These are phyloP conservation scores for Pilasporangium apinafurcum DNA, from an alignment of 352 stramenopile genomes.

Conservation along the genomic window DNA sequence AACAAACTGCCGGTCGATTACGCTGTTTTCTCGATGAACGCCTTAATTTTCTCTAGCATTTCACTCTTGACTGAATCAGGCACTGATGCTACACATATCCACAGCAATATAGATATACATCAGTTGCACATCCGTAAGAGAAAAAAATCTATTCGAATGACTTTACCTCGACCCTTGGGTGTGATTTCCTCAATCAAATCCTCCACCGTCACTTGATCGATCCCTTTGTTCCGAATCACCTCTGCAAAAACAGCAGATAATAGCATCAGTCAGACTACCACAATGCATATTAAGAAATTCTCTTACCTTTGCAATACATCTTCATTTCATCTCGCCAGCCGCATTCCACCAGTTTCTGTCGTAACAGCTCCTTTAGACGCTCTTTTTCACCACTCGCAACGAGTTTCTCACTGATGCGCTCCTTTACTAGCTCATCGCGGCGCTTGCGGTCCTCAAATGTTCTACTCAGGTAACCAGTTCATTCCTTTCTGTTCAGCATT, in stretches of 20 bases:
- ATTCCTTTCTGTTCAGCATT: too few relatives aligned
- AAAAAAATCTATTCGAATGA: too few relatives aligned
- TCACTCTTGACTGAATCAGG: conserved; percentile 87
- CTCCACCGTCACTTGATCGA: conserved; percentile 94
- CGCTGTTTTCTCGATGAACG: conserved; percentile 80
- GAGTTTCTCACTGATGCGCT: conserved; percentile 82
- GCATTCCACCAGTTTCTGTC: conserved; percentile 84
- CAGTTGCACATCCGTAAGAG: too few relatives aligned
- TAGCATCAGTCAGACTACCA: too few relatives aligned
- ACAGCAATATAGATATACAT: neutral
- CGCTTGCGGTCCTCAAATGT: conserved; percentile 41
- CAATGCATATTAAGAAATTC: too few relatives aligned
- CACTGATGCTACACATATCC: conserved; percentile 46
- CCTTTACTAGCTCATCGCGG: conserved; percentile 67
- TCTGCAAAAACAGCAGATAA: conserved; percentile 45
- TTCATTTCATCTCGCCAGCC: conserved; percentile 93
- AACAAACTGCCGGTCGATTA: too few relatives aligned
- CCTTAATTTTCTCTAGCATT: conserved; percentile 88
- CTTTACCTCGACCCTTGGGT: conserved; percentile 68
- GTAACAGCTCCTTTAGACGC: conserved; percentile 84
- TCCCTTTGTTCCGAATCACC: conserved; percentile 90
- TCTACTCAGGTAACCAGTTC: too few relatives aligned
- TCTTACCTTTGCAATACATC: conserved; percentile 74
- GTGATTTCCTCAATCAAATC: conserved; percentile 92
- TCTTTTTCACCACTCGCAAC: conserved; percentile 89